phyloP scores from a whole-genome alignment of 257 asterid genomes.

The Forsythia suspensa region DNA sequence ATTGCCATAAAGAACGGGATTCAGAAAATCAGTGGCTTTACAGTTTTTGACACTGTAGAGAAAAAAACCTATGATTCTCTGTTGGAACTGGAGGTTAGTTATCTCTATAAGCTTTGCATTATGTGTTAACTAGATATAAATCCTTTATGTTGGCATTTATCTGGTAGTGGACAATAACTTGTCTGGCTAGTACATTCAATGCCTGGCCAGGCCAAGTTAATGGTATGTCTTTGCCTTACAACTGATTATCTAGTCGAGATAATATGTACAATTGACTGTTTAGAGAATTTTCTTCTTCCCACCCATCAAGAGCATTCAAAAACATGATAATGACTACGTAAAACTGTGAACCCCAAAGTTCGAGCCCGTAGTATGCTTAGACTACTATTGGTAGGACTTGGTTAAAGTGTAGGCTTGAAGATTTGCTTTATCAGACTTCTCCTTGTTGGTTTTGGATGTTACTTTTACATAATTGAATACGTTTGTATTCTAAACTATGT shows the following conservation, averaged over 20 bases:
- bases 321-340: neutral
- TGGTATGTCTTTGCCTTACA: neutral
- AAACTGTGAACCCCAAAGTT: neutral
- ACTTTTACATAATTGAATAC: neutral
- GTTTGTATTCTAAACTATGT: neutral
- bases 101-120: neutral
- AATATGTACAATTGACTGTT: neutral
- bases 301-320: neutral
- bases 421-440: constrained; percentile 2
- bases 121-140: constrained; percentile 3
- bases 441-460: neutral
- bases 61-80: constrained; percentile 80
- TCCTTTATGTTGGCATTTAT: neutral
- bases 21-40: constrained; percentile 86
- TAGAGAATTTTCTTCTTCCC: constrained; percentile 1
- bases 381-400: neutral
- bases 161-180: neutral
- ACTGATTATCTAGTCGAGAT: neutral
- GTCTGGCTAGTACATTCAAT: neutral
- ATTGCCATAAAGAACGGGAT: constrained; percentile 85
- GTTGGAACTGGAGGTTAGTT: constrained; percentile 78
- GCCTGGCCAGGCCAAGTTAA: neutral
- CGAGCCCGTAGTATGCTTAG: neutral
- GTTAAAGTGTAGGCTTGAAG: neutral
- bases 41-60: constrained; percentile 79